These are phyloP conservation scores for Cladophialophora exuberans DNA, from an alignment of 2,329 filamentous ascomycete genomes.

Conservation along the genomic window DNA sequence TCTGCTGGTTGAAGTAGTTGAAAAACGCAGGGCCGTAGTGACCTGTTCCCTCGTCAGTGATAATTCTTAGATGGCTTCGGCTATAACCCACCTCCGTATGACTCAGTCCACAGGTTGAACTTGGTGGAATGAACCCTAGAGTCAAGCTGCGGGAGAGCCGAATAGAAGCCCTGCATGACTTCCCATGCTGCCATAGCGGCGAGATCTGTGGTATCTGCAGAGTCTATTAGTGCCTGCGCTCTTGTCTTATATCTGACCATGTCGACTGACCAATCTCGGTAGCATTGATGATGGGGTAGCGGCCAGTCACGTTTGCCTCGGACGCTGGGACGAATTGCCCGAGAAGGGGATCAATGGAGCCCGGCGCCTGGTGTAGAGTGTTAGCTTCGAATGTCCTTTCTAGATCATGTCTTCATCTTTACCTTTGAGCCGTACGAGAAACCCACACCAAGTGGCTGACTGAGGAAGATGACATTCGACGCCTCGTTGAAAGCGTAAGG, in stretches of 20 bases:
- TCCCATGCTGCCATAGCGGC: conserved; percentile 61
- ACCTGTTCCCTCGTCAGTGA: conserved; percentile 33
- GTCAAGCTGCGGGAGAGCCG: conserved; percentile 53
- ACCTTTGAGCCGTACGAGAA: conserved; percentile 52
- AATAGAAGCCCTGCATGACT: conserved; percentile 58
- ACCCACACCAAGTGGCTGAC: conserved; percentile 63
- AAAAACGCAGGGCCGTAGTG: conserved; percentile 61
- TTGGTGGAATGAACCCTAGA: conserved; percentile 54
- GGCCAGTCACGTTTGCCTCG: conserved; percentile 48
- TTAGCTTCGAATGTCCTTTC: conserved; percentile 11
- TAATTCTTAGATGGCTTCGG: neutral
- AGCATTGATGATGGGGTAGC: conserved; percentile 55
- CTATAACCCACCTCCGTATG: conserved; percentile 29
- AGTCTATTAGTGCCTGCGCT: neutral
- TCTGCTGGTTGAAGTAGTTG: conserved; percentile 62
- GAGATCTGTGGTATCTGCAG: conserved; percentile 57
- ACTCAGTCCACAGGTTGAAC: conserved; percentile 64
- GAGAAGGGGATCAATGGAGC: conserved; percentile 48
- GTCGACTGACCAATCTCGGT: conserved; percentile 45
- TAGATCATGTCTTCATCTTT: conserved; percentile 25
- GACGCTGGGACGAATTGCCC: conserved; percentile 51
- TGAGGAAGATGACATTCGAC: conserved; percentile 64
- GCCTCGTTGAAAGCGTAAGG: conserved; percentile 64
- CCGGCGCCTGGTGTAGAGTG: conserved; percentile 34
- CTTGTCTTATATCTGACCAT: neutral